These are phyloP conservation scores for Penicillium hordei DNA, from an alignment of 2,329 filamentous ascomycete genomes.

Conservation along the genomic window DNA sequence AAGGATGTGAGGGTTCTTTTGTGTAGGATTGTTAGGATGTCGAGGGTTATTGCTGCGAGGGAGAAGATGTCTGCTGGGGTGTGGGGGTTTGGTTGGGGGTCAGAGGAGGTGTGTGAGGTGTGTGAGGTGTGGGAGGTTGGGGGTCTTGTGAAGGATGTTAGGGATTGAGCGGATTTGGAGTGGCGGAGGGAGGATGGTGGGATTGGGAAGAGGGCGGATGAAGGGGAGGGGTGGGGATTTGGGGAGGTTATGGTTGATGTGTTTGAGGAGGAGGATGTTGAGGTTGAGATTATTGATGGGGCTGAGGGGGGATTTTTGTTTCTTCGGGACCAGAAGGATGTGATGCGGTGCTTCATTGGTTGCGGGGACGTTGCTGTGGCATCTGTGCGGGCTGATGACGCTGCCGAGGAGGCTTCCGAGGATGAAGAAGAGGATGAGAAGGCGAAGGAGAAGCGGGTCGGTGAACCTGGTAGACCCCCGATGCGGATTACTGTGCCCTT, in stretches of 20 bases:
- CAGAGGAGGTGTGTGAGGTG: conserved; percentile 20
- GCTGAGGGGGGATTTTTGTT: conserved; percentile 30
- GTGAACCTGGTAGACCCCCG: conserved; percentile 28
- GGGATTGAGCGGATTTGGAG: conserved; percentile 30
- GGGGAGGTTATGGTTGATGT: conserved; percentile 12
- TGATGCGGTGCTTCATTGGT: conserved; percentile 15
- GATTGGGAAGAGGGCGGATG: conserved; percentile 3
- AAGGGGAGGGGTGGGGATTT: not conserved
- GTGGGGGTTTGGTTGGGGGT: conserved; percentile 19
- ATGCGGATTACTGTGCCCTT: conserved; percentile 39
- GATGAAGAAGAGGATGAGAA: conserved; percentile 38
- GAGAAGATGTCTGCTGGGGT: conserved; percentile 57
- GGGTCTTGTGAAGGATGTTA: conserved; percentile 31
- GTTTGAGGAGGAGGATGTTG: conserved; percentile 15
- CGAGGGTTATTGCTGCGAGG: conserved; percentile 58
- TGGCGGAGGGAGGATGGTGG: conserved; percentile 31
- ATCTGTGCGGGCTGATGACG: conserved; percentile 5
- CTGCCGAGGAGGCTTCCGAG: conserved; percentile 20
- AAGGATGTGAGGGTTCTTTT: conserved; percentile 59
- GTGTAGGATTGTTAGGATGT: conserved; percentile 60
- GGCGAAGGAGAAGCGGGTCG: conserved; percentile 33
- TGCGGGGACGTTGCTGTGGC: not conserved
- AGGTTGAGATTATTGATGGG: conserved; percentile 21
- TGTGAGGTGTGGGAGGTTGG: conserved; percentile 2
- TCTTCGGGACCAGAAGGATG: conserved; percentile 22